Evolutionary conservation across 129 eudicot genomes (phyloP).

Genomic region (Pittosporum tobira): DNA sequence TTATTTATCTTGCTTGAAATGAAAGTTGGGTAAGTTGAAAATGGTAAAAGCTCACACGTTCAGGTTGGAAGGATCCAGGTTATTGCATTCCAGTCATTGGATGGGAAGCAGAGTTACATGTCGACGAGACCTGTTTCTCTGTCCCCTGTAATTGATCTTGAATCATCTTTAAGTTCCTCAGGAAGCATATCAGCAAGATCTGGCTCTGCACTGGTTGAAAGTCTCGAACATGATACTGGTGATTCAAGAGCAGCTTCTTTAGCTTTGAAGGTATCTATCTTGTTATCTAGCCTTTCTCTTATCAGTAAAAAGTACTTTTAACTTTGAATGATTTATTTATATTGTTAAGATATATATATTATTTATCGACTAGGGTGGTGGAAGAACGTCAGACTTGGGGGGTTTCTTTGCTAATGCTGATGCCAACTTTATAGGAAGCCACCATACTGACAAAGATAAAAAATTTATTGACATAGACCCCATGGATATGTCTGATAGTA

Average conservation of each 20-base stretch:
- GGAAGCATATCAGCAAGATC: slow-evolving; percentile 38
- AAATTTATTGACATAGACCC: slow-evolving; percentile 67
- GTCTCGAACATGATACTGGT: slow-evolving; percentile 71
- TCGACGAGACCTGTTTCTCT: slow-evolving; percentile 41
- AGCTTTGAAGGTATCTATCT: slow-evolving; percentile 48
- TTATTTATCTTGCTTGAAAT: neutral
- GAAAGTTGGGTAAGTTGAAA: neutral
- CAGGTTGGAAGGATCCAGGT: slow-evolving; percentile 99
- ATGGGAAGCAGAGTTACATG: slow-evolving; percentile 63
- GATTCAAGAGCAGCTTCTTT: slow-evolving; percentile 54
- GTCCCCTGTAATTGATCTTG: slow-evolving; percentile 66
- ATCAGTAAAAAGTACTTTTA: neutral
- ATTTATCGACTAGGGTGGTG: slow-evolving; percentile 36
- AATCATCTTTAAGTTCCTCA: slow-evolving; percentile 58
- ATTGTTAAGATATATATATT: neutral
- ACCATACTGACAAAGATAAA: slow-evolving; percentile 24
- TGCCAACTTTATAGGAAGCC: slow-evolving; percentile 34
- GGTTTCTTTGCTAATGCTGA: slow-evolving; percentile 70
- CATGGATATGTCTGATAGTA: slow-evolving; percentile 95
- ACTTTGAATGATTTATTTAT: neutral
- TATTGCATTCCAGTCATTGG: slow-evolving; percentile 89
- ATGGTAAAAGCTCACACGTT: slow-evolving; percentile 4
- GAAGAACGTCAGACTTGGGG: slow-evolving; percentile 57
- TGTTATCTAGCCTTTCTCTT: slow-evolving; percentile 7
- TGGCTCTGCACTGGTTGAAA: slow-evolving; percentile 44